Evolutionary conservation across 75 land plant genomes (phyloP), one percentile per base, ranked within the genome.

Genomic region (Selaginella moellendorffii): DNA sequence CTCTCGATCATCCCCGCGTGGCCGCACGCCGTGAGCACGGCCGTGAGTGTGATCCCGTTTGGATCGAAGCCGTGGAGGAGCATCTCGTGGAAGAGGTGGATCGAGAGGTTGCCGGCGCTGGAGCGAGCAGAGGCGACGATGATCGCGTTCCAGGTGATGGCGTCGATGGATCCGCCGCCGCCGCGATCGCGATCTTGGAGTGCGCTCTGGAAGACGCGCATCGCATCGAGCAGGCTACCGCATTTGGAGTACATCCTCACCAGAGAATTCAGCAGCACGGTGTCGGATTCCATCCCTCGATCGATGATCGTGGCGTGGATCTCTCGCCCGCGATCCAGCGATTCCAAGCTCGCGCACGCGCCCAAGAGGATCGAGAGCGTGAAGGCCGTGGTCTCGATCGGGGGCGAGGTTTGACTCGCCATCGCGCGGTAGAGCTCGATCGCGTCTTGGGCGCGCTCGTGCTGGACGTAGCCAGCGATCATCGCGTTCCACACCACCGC

Each of bases 81-180:
- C 59, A 56, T 56, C 24, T 56, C 23, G 24, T 56, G 59, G 59
- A 56, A 56, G 59, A 56, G 59, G 25, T 56, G 25, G 59, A 56
- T 19, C 8, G 59, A 19, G 24, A 21, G 24, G 59, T 56, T 24
- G 24, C 24, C 24, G 59, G 8, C 5, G 25, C 59, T n/a, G 24
- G 19, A 25, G 2, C 24, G 59, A 25, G 59, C 59, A 56, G 19
- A 56, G 19, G 59, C 59, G 19, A 25, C 59, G n/a, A 56, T 56
- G 25, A 56, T 56, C 21, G n/a, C n/a, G n/a, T n/a, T n/a, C n/a
- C n/a, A n/a, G n/a, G n/a, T n/a, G 24, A 56, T 56, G 25, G 24
- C 59, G 59, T 56, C 59, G 46, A 36, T 36, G 46, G 46, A 36
- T 36, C 46, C 46, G n/a, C n/a, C n/a, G 14, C 46, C 46, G 46